phyloP scores from a whole-genome alignment of 2,329 filamentous ascomycete genomes.

The Acephala macrosclerotiorum region DNA sequence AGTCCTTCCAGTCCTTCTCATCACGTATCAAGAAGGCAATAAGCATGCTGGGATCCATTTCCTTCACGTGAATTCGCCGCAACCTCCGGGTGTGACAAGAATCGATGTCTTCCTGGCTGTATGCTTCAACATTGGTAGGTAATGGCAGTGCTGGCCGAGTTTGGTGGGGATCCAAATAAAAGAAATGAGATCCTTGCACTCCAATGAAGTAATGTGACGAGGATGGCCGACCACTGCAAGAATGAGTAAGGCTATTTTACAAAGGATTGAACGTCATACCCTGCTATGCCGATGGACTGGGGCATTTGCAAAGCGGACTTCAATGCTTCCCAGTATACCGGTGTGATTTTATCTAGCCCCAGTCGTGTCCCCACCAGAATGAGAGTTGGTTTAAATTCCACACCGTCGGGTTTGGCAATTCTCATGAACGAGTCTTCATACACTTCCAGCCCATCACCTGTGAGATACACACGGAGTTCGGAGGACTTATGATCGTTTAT shows the following conservation, averaged over 20 bases:
- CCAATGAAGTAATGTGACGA: constrained; percentile 78
- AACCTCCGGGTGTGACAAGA: constrained; percentile 89
- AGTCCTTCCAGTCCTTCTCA: constrained; percentile 83
- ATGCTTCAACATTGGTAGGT: constrained; percentile 61
- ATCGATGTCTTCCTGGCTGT: constrained; percentile 76
- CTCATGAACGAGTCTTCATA: constrained; percentile 89
- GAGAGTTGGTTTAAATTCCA: constrained; percentile 80
- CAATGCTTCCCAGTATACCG: constrained; percentile 94
- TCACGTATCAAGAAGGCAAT: constrained; percentile 89
- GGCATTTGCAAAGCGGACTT: constrained; percentile 84
- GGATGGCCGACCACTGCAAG: constrained; percentile 81
- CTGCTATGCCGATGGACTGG: constrained; percentile 95
- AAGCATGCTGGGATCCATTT: constrained; percentile 98
- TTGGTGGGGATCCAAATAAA: constrained; percentile 94
- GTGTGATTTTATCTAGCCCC: constrained; percentile 93
- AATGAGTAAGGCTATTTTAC: constrained; percentile 3
- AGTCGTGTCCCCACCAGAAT: constrained; percentile 88
- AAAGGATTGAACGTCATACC: constrained; percentile 57
- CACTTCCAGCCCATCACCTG: constrained; percentile 88
- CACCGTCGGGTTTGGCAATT: constrained; percentile 72
- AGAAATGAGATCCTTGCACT: constrained; percentile 78
- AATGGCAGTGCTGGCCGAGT: constrained; percentile 80
- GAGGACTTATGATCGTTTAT: constrained; percentile 68
- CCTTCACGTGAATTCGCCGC: constrained; percentile 80
- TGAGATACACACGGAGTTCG: constrained; percentile 82